phyloP scores from a whole-genome alignment of 2,329 filamentous ascomycete genomes.

The Coniochaeta prunicola region DNA sequence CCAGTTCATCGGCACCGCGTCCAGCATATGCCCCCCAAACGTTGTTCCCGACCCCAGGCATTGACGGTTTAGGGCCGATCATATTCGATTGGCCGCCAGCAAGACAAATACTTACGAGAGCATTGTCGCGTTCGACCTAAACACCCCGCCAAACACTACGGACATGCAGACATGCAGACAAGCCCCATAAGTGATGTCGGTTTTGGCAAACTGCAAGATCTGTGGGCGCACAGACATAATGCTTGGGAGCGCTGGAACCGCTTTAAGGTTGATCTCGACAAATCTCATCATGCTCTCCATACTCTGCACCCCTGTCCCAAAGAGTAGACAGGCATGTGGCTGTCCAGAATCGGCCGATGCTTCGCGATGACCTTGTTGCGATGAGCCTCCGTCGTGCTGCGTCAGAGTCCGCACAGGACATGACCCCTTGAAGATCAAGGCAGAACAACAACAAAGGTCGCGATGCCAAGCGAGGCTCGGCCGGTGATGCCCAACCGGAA shows the following conservation, averaged over 20 bases:
- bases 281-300: background rate
- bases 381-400: background rate
- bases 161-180: slow-evolving; percentile 7
- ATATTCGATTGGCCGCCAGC: background rate
- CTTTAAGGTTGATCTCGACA: background rate
- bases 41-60: background rate
- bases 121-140: slow-evolving; percentile 12
- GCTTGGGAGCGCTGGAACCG: background rate
- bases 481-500: background rate
- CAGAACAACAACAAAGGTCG: background rate
- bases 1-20: slow-evolving; percentile 31
- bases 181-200: slow-evolving; percentile 18
- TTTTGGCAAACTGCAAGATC: slow-evolving; percentile 11
- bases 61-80: background rate
- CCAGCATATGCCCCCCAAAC: background rate
- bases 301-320: background rate
- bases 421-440: background rate
- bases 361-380: background rate
- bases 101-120: background rate
- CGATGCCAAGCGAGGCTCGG: background rate
- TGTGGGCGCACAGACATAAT: slow-evolving; percentile 20
- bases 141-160: slow-evolving; percentile 13
- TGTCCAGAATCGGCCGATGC: background rate
- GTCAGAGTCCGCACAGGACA: background rate
- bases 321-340: background rate